These are phyloP conservation scores for Suillus paluster DNA, from an alignment of 768 basidiomycete genomes.

Conservation along the genomic window DNA sequence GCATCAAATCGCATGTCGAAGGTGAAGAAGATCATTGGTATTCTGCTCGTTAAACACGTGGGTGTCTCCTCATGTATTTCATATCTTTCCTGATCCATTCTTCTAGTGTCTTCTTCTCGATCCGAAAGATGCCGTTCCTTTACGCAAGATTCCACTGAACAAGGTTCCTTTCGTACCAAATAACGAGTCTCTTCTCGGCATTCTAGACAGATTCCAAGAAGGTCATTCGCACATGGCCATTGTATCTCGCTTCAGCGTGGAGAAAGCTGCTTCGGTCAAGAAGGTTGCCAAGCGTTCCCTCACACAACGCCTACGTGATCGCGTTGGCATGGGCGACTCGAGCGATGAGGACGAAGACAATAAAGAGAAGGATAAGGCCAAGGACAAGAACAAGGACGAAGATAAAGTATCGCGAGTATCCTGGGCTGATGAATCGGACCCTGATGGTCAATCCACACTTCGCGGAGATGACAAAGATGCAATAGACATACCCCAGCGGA, in stretches of 20 bases:
- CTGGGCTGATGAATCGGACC: constrained; percentile 37
- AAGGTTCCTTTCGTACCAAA: constrained; percentile 86
- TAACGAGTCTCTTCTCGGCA: constrained; percentile 83
- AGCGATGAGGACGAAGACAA: constrained; percentile 44
- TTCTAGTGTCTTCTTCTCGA: constrained; percentile 76
- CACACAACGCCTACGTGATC: constrained; percentile 75
- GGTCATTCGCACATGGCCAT: constrained; percentile 93
- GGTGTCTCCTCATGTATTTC: constrained; percentile 10
- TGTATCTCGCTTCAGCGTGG: constrained; percentile 74
- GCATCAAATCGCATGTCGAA: constrained; percentile 45
- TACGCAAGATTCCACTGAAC: constrained; percentile 84
- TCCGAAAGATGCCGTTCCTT: constrained; percentile 84
- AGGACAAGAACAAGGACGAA: constrained; percentile 18
- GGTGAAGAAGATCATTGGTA: constrained; percentile 84
- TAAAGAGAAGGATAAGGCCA: constrained; percentile 25
- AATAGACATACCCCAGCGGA: constrained; percentile 17
- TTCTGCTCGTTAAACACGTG: constrained; percentile 83
- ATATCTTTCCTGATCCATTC: background rate
- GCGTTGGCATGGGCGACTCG: constrained; percentile 74
- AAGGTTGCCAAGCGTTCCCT: constrained; percentile 81
- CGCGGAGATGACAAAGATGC: constrained; percentile 27
- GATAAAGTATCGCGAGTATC: constrained; percentile 31
- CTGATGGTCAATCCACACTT: constrained; percentile 35
- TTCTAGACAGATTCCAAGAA: constrained; percentile 89
- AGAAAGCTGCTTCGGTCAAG: constrained; percentile 81